phyloP scores from a whole-genome alignment of 2,329 filamentous ascomycete genomes.

The Arachnopeziza araneosa region DNA sequence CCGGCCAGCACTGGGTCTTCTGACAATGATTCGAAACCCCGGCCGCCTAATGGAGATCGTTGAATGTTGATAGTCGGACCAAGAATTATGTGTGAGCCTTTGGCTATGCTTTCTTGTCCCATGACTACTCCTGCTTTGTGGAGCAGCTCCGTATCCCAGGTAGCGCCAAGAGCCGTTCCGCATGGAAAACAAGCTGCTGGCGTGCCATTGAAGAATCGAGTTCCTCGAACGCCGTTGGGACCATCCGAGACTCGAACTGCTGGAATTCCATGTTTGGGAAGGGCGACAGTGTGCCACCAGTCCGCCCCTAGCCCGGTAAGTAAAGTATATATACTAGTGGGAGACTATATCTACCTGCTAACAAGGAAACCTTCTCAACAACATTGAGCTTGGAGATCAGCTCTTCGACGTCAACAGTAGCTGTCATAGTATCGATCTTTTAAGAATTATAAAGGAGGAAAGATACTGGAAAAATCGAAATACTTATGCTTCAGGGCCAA shows the following conservation, averaged over 20 bases:
- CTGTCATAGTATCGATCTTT: background rate
- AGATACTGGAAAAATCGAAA: background rate
- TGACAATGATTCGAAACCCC: slow-evolving; percentile 43
- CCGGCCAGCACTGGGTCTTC: slow-evolving; percentile 44
- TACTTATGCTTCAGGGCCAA: background rate
- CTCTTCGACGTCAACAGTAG: slow-evolving; percentile 41
- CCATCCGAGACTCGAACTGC: slow-evolving; percentile 32
- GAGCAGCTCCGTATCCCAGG: slow-evolving; percentile 60
- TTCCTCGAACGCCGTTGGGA: slow-evolving; percentile 33
- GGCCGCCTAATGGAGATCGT: slow-evolving; percentile 41
- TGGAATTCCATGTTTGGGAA: slow-evolving; percentile 29
- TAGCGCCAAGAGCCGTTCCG: slow-evolving; percentile 48
- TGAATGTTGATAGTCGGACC: slow-evolving; percentile 55
- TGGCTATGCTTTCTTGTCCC: slow-evolving; percentile 60
- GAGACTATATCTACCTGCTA: slow-evolving; percentile 36
- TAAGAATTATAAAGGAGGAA: background rate
- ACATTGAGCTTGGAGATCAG: slow-evolving; percentile 48
- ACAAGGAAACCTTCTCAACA: slow-evolving; percentile 47
- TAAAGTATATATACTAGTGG: background rate
- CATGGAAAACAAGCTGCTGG: slow-evolving; percentile 41
- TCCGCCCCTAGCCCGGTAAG: slow-evolving; percentile 24
- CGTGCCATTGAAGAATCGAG: slow-evolving; percentile 33
- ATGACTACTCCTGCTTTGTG: slow-evolving; percentile 59
- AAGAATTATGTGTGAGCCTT: slow-evolving; percentile 66
- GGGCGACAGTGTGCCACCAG: slow-evolving; percentile 31